These are phyloP conservation scores for Urtica urens DNA, from an alignment of 306 rosid genomes.

Conservation along the genomic window DNA sequence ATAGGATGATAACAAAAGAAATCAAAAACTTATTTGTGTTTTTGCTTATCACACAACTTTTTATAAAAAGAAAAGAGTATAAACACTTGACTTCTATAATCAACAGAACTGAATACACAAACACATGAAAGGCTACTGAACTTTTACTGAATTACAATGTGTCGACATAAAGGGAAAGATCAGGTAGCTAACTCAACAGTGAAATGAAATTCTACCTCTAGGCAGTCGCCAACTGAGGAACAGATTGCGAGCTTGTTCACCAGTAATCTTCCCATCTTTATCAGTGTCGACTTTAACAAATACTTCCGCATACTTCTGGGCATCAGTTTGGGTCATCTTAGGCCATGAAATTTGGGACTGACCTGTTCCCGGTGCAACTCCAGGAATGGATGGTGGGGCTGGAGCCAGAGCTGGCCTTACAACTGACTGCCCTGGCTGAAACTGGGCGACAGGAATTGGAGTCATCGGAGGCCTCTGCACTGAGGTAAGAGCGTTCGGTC, in stretches of 20 bases:
- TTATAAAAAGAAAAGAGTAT: too few relatives aligned
- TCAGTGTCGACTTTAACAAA: slow-evolving; percentile 88
- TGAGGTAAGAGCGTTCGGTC: slow-evolving; percentile 33
- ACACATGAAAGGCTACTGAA: too few relatives aligned
- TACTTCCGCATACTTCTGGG: slow-evolving; percentile 81
- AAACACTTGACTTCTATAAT: too few relatives aligned
- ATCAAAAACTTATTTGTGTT: too few relatives aligned
- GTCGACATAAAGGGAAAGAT: background rate
- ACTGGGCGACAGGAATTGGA: slow-evolving; percentile 45
- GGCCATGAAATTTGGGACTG: slow-evolving; percentile 78
- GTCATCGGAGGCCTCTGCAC: slow-evolving; percentile 34
- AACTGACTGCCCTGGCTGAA: slow-evolving; percentile 34
- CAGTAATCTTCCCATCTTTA: slow-evolving; percentile 93
- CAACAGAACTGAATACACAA: background rate
- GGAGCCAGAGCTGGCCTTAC: slow-evolving; percentile 37
- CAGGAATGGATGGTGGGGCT: slow-evolving; percentile 29
- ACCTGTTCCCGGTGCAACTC: slow-evolving; percentile 41
- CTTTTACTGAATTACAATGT: background rate
- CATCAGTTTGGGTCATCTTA: slow-evolving; percentile 65
- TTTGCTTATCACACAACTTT: background rate
- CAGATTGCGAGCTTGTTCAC: slow-evolving; percentile 86
- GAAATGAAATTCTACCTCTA: slow-evolving; percentile 50
- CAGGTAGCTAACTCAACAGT: background rate
- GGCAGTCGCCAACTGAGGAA: slow-evolving; percentile 92
- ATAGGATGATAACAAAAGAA: too few relatives aligned